A percentile compares a stretch with the other conserved stretches of the same genome.
phyloP scores from a whole-genome alignment of 2,329 filamentous ascomycete genomes.

The Hymenoscyphus infarciens region DNA sequence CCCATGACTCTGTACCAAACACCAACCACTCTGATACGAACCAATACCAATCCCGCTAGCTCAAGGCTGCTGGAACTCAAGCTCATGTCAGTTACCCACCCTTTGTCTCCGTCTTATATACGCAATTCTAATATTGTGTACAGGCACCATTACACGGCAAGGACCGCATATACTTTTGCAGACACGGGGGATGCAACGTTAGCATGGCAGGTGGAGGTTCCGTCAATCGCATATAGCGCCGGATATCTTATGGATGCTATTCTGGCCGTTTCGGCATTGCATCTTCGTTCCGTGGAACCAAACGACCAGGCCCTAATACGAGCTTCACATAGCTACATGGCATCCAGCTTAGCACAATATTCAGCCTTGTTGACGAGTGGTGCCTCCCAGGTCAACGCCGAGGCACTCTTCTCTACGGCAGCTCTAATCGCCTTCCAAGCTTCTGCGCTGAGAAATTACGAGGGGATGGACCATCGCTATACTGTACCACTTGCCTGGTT shows the following conservation, averaged over 20 bases:
- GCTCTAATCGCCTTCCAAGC: constrained; percentile 65
- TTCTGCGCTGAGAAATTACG: constrained; percentile 59
- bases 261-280: constrained; percentile 60
- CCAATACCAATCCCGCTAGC: constrained; percentile 15
- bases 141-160: constrained; percentile 55
- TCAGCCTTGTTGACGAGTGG: constrained; percentile 53
- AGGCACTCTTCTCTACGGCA: constrained; percentile 59
- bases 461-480: constrained; percentile 51
- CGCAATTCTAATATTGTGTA: background rate
- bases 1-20: constrained; percentile 25
- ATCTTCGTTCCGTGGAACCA: constrained; percentile 54
- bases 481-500: constrained; percentile 62
- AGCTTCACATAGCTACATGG: constrained; percentile 63
- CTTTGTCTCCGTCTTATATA: background rate
- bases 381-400: constrained; percentile 56
- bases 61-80: constrained; percentile 50
- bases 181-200: constrained; percentile 49
- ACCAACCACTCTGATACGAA: constrained; percentile 23
- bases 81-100: constrained; percentile 44
- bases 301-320: constrained; percentile 58
- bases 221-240: constrained; percentile 58
- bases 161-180: constrained; percentile 55
- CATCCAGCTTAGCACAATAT: constrained; percentile 59
- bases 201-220: constrained; percentile 59
- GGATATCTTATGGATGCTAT: constrained; percentile 61